These are phyloP conservation scores for Ceratopteris richardii DNA, from an alignment of 75 land plant genomes.

Conservation along the genomic window DNA sequence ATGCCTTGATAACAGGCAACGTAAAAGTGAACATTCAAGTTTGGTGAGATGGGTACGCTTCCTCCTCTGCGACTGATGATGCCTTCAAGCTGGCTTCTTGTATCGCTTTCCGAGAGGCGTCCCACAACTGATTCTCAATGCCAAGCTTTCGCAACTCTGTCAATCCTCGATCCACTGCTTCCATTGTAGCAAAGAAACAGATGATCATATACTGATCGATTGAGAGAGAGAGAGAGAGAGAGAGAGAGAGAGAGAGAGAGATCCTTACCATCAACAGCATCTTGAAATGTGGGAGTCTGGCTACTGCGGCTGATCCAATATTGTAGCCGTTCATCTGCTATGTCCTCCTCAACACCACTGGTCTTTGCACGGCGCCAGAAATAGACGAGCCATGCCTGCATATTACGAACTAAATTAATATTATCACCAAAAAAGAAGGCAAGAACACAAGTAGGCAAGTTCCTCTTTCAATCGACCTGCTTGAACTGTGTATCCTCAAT, in stretches of 20 bases:
- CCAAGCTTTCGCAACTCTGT: constrained; percentile 74
- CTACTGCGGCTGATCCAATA: constrained; percentile 67
- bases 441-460: not conserved
- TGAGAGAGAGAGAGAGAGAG: too few species aligned
- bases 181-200: not conserved
- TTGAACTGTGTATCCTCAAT: constrained; percentile 91
- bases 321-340: constrained; percentile 69
- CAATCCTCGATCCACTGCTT: constrained; percentile 72
- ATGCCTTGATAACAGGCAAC: too few species aligned
- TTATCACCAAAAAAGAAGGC: not conserved
- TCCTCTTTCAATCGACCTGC: constrained; percentile 40
- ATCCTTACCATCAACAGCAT: constrained; percentile 76
- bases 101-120: constrained; percentile 70
- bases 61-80: constrained; percentile 4
- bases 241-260: too few species aligned
- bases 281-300: constrained; percentile 63
- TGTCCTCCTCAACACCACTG: constrained; percentile 73
- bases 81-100: constrained; percentile 21
- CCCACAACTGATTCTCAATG: constrained; percentile 84
- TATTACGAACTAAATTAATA: not conserved
- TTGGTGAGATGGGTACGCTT: not conserved
- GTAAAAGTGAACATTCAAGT: too few species aligned
- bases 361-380: constrained; percentile 91
- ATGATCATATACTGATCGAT: too few species aligned
- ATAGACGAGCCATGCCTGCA: constrained; percentile 83